A percentile compares a stretch with the other conserved stretches of the same genome.
Conservation (phyloP, 148 eudicot species). For the Pharnaceum exiguum region DNA sequence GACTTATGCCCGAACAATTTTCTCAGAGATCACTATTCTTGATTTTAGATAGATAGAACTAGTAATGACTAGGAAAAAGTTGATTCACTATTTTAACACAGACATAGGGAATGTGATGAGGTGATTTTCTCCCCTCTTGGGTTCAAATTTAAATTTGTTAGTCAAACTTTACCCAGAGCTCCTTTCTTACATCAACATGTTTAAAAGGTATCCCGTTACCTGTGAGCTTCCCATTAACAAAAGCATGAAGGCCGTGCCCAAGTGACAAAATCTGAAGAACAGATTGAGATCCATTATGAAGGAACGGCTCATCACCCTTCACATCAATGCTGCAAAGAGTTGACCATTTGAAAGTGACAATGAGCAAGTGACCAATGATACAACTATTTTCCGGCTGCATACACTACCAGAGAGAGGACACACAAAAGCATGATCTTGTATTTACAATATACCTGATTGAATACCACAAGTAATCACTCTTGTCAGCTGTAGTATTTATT, state of each 20-base stretch:
- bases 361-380: neutral
- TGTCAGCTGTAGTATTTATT: constrained; percentile 87
- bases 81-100: too few species aligned
- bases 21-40: too few species aligned
- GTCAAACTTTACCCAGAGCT: too few species aligned
- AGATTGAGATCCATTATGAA: constrained; percentile 64
- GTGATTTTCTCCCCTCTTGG: too few species aligned
- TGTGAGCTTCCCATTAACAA: constrained; percentile 66
- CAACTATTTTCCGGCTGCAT: too few species aligned
- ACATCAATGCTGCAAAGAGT: constrained; percentile 39
- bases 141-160: too few species aligned
- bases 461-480: constrained; percentile 94
- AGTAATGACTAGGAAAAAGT: too few species aligned
- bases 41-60: too few species aligned
- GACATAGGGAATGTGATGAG: too few species aligned
- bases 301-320: constrained; percentile 57
- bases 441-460: constrained; percentile 54
- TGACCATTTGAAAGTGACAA: neutral
- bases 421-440: neutral
- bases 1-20: too few species aligned
- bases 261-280: constrained; percentile 70
- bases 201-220: too few species aligned
- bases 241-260: constrained; percentile 83
- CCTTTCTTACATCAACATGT: too few species aligned
- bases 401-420: neutral